Conservation (phyloP, 805 yeast species). For the Ogataea salicorniae region DNA sequence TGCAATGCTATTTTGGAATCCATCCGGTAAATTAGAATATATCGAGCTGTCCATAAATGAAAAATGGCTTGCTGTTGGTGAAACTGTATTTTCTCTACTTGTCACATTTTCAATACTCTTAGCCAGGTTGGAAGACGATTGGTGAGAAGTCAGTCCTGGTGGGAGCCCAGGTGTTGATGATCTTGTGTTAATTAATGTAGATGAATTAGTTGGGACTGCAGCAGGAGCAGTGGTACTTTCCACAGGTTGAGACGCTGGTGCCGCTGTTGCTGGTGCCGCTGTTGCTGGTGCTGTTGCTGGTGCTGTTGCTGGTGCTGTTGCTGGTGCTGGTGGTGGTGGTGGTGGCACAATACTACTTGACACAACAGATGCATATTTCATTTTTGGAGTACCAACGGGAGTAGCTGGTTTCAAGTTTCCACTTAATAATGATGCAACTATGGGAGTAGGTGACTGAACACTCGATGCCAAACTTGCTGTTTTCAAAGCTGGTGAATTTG, state of each 20-base stretch:
- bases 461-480: conserved; percentile 7
- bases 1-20: conserved; percentile 20
- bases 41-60: conserved; percentile 19
- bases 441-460: conserved; percentile 6
- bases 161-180: conserved; percentile 2
- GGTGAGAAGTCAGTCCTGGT: neutral
- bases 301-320: neutral
- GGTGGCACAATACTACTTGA: conserved; percentile 3
- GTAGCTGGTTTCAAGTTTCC: conserved; percentile 24
- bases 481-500: conserved; percentile 15
- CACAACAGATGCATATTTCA: conserved; percentile 31
- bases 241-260: neutral
- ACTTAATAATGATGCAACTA: conserved; percentile 7
- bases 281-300: conserved; percentile 1
- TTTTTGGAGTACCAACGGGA: conserved; percentile 35
- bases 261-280: neutral
- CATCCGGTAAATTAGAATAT: conserved; percentile 24
- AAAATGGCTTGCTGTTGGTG: conserved; percentile 8
- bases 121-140: neutral
- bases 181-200: conserved; percentile 1
- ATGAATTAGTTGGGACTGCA: neutral
- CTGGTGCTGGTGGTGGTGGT: neutral
- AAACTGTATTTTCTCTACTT: conserved; percentile 13
- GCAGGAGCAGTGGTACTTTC: neutral
- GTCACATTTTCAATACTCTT: neutral